phyloP scores from a whole-genome alignment of 495 filamentous ascomycete genomes.

The Lophiostoma macrostomum region DNA sequence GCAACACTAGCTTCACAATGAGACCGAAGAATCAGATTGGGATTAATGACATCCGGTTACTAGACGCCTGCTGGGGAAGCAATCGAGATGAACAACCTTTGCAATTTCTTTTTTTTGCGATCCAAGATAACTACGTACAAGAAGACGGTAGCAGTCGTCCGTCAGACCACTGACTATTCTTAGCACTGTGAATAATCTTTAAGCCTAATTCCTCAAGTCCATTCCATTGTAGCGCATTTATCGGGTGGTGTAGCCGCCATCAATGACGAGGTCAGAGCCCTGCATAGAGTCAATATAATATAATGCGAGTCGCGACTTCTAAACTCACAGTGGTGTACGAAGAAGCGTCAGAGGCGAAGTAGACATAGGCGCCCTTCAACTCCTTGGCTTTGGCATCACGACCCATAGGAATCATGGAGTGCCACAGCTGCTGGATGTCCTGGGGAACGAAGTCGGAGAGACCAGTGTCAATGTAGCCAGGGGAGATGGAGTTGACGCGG shows the following conservation, averaged over 20 bases:
- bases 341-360: conserved; percentile 77
- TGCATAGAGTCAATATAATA: conserved; percentile 12
- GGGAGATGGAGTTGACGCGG: conserved; percentile 75
- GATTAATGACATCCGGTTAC: too few species aligned
- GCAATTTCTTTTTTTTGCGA: too few species aligned
- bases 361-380: conserved; percentile 86
- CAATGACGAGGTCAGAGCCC: conserved; percentile 67
- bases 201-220: conserved; percentile 3
- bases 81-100: too few species aligned
- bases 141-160: conserved; percentile 1
- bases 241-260: conserved; percentile 53
- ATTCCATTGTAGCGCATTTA: conserved; percentile 17
- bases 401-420: conserved; percentile 82
- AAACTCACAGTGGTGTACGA: conserved; percentile 70
- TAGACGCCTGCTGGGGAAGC: too few species aligned
- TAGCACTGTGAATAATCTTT: too few species aligned
- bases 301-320: too few species aligned
- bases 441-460: conserved; percentile 70
- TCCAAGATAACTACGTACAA: conserved; percentile 4
- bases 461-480: conserved; percentile 84
- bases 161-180: neutral
- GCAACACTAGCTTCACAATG: too few species aligned
- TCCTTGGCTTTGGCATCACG: conserved; percentile 70
- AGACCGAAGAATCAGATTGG: too few species aligned
- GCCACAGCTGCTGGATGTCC: conserved; percentile 72